phyloP scores from a whole-genome alignment of 805 yeast genomes.

The Pichia cabralensis region DNA sequence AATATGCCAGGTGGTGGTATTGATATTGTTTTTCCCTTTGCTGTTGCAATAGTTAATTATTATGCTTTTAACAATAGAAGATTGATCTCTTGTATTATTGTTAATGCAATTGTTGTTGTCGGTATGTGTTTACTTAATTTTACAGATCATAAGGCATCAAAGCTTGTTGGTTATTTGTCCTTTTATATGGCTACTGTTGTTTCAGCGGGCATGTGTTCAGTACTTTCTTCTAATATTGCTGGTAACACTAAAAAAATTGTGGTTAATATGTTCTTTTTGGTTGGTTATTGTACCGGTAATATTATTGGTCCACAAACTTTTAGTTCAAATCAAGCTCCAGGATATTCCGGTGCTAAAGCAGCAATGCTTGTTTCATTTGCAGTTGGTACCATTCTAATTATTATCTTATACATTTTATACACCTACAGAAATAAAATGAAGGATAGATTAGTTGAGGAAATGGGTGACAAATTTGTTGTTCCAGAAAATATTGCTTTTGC shows the following conservation, averaged over 20 bases:
- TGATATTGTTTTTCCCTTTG: conserved; percentile 12
- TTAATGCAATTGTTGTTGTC: conserved; percentile 16
- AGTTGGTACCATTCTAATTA: conserved; percentile 5
- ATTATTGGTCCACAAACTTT: conserved; percentile 47
- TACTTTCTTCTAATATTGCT: conserved; percentile 38
- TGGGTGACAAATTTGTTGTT: conserved; percentile 9
- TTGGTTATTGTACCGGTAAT: conserved; percentile 47
- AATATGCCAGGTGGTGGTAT: conserved; percentile 16
- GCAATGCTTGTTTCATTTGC: conserved; percentile 12
- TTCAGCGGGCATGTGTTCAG: conserved; percentile 21
- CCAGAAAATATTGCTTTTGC: conserved; percentile 11
- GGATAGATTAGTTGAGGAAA: conserved; percentile 4
- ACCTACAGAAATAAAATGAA: conserved; percentile 3
- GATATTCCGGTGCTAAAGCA: conserved; percentile 11
- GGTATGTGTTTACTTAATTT: conserved; percentile 27
- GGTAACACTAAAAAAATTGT: conserved; percentile 50
- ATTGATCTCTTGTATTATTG: conserved; percentile 16
- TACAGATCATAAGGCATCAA: conserved; percentile 17
- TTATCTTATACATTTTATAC: conserved; percentile 6
- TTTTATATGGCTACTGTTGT: conserved; percentile 17
- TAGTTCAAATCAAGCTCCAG: conserved; percentile 33
- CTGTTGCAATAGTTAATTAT: conserved; percentile 2
- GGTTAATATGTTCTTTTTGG: conserved; percentile 33
- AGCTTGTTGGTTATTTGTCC: conserved; percentile 17
- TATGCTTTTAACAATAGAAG: conserved; percentile 8